These are phyloP conservation scores for Cercospora brassicicola DNA, from an alignment of 2,329 filamentous ascomycete species.

Conservation along the genomic window DNA sequence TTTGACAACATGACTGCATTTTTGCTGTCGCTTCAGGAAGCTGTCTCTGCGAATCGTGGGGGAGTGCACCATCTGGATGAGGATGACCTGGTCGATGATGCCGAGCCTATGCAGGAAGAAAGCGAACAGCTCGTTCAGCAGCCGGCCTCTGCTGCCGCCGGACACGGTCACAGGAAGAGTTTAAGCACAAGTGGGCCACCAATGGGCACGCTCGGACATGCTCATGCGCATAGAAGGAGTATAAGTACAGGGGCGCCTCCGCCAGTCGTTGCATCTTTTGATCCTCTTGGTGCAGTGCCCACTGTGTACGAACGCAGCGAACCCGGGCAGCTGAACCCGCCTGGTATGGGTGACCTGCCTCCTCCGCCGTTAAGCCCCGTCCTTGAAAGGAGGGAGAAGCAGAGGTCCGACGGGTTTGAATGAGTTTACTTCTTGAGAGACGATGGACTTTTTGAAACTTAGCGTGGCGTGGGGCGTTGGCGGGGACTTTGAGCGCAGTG, in stretches of 20 bases:
- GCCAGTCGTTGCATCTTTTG: constrained; percentile 27
- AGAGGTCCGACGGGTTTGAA: constrained; percentile 38
- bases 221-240: constrained; percentile 46
- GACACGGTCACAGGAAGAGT: constrained; percentile 46
- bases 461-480: constrained; percentile 14
- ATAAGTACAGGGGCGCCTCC: constrained; percentile 40
- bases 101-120: constrained; percentile 37
- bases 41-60: constrained; percentile 50
- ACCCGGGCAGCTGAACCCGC: constrained; percentile 25
- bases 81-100: constrained; percentile 34
- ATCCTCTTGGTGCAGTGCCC: constrained; percentile 38
- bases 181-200: constrained; percentile 39
- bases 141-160: constrained; percentile 9
- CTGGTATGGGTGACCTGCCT: constrained; percentile 15
- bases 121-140: constrained; percentile 39
- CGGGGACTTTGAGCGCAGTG: not conserved
- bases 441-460: not conserved
- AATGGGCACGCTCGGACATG: constrained; percentile 18
- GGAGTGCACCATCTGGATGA: constrained; percentile 40
- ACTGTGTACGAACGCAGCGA: constrained; percentile 28
- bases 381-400: constrained; percentile 26
- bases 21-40: constrained; percentile 66
- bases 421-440: constrained; percentile 17
- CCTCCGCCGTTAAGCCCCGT: constrained; percentile 22
- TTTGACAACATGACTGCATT: constrained; percentile 61